A percentile compares a stretch with the other conserved stretches of the same genome.
Evolutionary conservation across 2,329 filamentous ascomycete genomes (phyloP).

Genomic region (Aureobasidium melanogenum): DNA sequence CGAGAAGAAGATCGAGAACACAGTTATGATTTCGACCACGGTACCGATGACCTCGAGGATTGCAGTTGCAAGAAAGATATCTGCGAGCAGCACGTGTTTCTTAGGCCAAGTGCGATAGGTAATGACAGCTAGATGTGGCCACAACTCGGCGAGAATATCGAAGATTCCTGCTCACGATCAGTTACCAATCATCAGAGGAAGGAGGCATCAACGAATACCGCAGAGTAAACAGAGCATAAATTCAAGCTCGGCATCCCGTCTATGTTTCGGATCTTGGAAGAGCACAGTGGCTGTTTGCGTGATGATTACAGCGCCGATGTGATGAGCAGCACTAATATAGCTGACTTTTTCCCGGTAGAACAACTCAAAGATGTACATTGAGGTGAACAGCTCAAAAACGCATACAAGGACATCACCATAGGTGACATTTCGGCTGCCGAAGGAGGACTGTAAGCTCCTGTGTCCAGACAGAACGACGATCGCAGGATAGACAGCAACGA

Average conservation of each 20-base stretch:
- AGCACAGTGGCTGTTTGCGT: slow-evolving; percentile 36
- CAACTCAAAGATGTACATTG: slow-evolving; percentile 41
- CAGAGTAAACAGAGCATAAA: slow-evolving; percentile 32
- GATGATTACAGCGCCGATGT: slow-evolving; percentile 33
- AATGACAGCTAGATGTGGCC: slow-evolving; percentile 38
- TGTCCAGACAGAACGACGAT: slow-evolving; percentile 29
- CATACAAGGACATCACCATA: slow-evolving; percentile 35
- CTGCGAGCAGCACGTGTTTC: slow-evolving; percentile 31
- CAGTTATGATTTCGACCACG: slow-evolving; percentile 32
- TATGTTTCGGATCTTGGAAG: slow-evolving; percentile 20
- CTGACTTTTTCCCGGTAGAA: slow-evolving; percentile 35
- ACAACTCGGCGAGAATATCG: slow-evolving; percentile 38
- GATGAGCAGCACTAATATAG: slow-evolving; percentile 34
- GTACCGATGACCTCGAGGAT: slow-evolving; percentile 33
- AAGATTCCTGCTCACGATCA: slow-evolving; percentile 30
- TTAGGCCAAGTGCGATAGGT: slow-evolving; percentile 34
- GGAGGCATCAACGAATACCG: slow-evolving; percentile 24
- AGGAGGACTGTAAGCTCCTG: neutral
- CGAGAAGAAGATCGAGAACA: slow-evolving; percentile 37
- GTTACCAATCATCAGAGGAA: too few relatives aligned
- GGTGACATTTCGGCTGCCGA: slow-evolving; percentile 22
- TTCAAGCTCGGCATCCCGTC: slow-evolving; percentile 28
- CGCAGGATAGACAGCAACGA: slow-evolving; percentile 35
- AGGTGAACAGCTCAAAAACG: slow-evolving; percentile 33
- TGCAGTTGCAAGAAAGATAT: slow-evolving; percentile 30